Evolutionary conservation across 2,329 filamentous ascomycete genomes (phyloP).

Genomic region (Zymoseptoria passerinii): DNA sequence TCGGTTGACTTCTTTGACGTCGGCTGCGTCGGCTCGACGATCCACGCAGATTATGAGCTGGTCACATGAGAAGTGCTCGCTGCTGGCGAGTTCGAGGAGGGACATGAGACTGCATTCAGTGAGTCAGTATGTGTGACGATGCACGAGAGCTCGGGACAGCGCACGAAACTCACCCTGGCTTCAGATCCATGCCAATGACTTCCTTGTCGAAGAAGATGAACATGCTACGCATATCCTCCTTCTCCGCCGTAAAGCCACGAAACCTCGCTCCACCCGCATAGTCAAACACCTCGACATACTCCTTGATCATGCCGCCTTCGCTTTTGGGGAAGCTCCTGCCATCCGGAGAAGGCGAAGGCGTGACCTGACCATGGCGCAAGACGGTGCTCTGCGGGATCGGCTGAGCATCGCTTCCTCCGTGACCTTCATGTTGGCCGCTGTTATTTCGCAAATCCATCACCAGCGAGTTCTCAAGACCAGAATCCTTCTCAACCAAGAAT

Average conservation of each 20-base stretch:
- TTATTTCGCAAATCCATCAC: slow-evolving; percentile 62
- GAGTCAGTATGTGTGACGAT: slow-evolving; percentile 10
- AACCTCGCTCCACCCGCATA: slow-evolving; percentile 81
- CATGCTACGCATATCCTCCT: slow-evolving; percentile 61
- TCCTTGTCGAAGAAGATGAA: slow-evolving; percentile 81
- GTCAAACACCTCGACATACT: slow-evolving; percentile 75
- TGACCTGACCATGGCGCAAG: slow-evolving; percentile 27
- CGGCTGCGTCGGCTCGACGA: slow-evolving; percentile 55
- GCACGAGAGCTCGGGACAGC: not conserved
- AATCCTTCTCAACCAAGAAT: slow-evolving; percentile 92
- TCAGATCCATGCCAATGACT: slow-evolving; percentile 67
- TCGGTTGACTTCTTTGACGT: slow-evolving; percentile 62
- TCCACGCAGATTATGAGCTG: slow-evolving; percentile 76
- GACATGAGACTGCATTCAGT: slow-evolving; percentile 62
- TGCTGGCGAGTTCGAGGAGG: slow-evolving; percentile 77
- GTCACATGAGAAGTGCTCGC: slow-evolving; percentile 61
- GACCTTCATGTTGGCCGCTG: slow-evolving; percentile 13
- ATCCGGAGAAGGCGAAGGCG: slow-evolving; percentile 30
- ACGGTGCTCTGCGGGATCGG: slow-evolving; percentile 17
- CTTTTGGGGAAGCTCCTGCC: slow-evolving; percentile 18
- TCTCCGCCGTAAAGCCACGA: slow-evolving; percentile 71
- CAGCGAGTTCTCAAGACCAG: slow-evolving; percentile 69
- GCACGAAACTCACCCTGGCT: slow-evolving; percentile 63
- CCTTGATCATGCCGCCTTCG: slow-evolving; percentile 36
- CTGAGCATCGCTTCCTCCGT: slow-evolving; percentile 3